Conservation (phyloP, 2,329 filamentous ascomycete species). For the Fusarium gaditjirri region DNA sequence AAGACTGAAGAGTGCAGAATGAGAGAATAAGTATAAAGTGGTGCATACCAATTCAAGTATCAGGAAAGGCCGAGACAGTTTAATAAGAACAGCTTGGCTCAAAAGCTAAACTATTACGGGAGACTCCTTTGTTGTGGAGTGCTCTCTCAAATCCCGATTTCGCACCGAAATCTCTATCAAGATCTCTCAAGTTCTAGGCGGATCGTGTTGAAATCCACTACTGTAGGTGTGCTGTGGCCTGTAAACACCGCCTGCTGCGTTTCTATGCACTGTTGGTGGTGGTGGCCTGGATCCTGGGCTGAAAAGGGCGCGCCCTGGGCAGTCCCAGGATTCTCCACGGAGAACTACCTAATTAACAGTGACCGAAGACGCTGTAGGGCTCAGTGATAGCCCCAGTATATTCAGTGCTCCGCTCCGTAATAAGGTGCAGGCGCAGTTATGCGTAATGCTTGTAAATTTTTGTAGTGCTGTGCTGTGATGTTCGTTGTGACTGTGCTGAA, state of each 20-base stretch:
- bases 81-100: conserved; percentile 25
- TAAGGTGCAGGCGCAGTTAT: background rate
- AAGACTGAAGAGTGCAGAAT: conserved; percentile 15
- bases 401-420: conserved; percentile 30
- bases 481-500: conserved; percentile 54
- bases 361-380: background rate
- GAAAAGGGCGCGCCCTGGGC: conserved; percentile 3
- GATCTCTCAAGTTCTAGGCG: conserved; percentile 12
- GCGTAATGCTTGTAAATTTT: conserved; percentile 4
- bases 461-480: conserved; percentile 38
- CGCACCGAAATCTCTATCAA: conserved; percentile 27
- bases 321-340: conserved; percentile 7
- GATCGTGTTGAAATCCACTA: conserved; percentile 2
- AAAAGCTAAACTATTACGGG: conserved; percentile 35
- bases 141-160: conserved; percentile 30
- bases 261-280: background rate
- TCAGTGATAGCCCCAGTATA: conserved; percentile 12
- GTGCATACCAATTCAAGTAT: conserved; percentile 27
- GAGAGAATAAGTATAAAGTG: conserved; percentile 9
- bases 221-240: conserved; percentile 9
- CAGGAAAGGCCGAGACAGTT: conserved; percentile 16
- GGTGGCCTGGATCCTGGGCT: conserved; percentile 2
- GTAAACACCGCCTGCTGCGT: conserved; percentile 2
- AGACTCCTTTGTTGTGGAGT: conserved; percentile 26
- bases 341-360: background rate